Conservation (phyloP, 2,329 filamentous ascomycete species). For the Fusarium udum region DNA sequence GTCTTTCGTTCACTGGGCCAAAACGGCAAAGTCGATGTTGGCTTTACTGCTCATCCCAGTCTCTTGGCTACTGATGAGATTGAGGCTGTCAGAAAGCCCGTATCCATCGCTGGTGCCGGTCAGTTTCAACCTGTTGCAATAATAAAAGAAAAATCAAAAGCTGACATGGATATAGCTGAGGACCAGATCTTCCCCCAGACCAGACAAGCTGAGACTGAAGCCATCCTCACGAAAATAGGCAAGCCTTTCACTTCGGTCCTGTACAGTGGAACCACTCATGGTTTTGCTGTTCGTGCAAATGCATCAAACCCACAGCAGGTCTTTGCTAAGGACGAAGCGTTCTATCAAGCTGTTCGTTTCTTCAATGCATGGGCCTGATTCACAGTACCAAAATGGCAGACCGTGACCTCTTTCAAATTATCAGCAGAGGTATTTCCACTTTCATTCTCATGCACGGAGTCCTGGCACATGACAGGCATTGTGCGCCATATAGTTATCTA, state of each 20-base stretch:
- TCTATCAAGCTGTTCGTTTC: conserved; percentile 76
- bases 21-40: conserved; percentile 59
- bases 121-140: background rate
- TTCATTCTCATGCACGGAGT: background rate
- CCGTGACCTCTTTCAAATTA: no score
- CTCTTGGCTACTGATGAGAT: conserved; percentile 66
- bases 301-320: conserved; percentile 59
- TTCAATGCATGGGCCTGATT: conserved; percentile 63
- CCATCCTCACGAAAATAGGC: conserved; percentile 1
- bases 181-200: conserved; percentile 13
- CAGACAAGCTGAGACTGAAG: conserved; percentile 20
- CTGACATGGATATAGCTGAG: conserved; percentile 3
- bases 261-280: conserved; percentile 73
- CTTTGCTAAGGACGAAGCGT: conserved; percentile 79
- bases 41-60: conserved; percentile 70
- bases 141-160: accelerated
- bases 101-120: conserved; percentile 29
- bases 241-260: conserved; percentile 71
- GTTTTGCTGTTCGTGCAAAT: conserved; percentile 75
- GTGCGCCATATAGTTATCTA: background rate
- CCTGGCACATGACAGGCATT: background rate
- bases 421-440: background rate
- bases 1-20: conserved; percentile 63
- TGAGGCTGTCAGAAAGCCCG: conserved; percentile 26
- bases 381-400: no score